A percentile compares a stretch with the other conserved stretches of the same genome.
phyloP scores from a whole-genome alignment of 768 basidiomycete genomes.

The Psilocybe cubensis region DNA sequence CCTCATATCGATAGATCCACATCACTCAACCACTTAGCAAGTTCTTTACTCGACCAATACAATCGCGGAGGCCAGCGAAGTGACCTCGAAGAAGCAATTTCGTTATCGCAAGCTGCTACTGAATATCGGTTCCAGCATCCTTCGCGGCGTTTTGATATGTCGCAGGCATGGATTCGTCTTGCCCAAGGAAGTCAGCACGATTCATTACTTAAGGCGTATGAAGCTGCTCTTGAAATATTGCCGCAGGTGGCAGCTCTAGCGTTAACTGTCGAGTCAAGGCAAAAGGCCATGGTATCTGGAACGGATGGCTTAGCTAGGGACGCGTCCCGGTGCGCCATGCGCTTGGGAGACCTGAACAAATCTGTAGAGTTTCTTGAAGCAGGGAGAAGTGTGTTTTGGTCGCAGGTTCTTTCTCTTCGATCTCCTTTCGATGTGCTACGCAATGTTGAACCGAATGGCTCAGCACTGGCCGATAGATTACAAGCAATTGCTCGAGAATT shows the following conservation, averaged over 20 bases:
- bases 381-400: background rate
- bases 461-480: background rate
- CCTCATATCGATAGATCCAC: too few species aligned
- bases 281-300: background rate
- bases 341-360: background rate
- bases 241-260: background rate
- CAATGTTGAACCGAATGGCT: background rate
- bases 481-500: background rate
- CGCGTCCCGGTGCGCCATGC: background rate
- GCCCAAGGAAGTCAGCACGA: background rate
- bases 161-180: background rate
- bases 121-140: background rate
- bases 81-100: background rate
- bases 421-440: background rate
- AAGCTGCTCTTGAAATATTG: background rate
- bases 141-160: background rate
- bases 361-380: background rate
- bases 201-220: background rate
- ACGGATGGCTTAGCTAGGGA: background rate
- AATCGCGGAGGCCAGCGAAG: background rate
- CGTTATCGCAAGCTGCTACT: background rate
- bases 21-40: too few species aligned
- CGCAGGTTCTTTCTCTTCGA: background rate
- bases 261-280: background rate
- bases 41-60: too few species aligned